Conservation (phyloP, 441 rosid genomes). For the Bruguiera hainesii region DNA sequence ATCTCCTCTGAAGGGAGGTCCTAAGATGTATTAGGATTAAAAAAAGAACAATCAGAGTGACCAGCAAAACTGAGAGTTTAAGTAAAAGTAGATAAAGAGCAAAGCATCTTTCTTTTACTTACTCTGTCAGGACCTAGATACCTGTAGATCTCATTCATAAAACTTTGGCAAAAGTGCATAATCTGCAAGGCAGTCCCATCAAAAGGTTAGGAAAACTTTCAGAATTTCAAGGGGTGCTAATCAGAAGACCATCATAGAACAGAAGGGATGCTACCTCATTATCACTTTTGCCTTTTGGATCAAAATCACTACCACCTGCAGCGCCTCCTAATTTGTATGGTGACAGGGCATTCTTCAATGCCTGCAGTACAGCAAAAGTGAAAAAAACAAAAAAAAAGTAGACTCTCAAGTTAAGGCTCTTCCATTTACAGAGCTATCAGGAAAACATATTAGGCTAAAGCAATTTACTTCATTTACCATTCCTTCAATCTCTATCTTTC, state of each 20-base stretch:
- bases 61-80: conserved; percentile 4
- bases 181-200: conserved; percentile 50
- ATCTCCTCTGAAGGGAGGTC: conserved; percentile 99
- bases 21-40: conserved; percentile 31
- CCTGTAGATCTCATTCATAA: conserved; percentile 90
- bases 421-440: neutral
- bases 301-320: conserved; percentile 99
- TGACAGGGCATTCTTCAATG: conserved; percentile 92
- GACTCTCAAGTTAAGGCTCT: conserved; percentile 8
- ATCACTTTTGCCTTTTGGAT: conserved; percentile 98
- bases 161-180: conserved; percentile 99
- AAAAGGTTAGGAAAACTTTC: conserved; percentile 28
- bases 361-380: conserved; percentile 35
- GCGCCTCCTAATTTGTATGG: conserved; percentile 99
- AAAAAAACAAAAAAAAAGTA: conserved; percentile 16
- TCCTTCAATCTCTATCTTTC: neutral
- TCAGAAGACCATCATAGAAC: conserved; percentile 10
- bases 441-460: too few relatives aligned
- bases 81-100: conserved; percentile 10
- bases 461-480: neutral
- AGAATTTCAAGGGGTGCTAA: conserved; percentile 22
- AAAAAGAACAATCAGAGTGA: conserved; percentile 18
- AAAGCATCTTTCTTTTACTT: conserved; percentile 17
- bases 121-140: conserved; percentile 96
- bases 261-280: conserved; percentile 61